Percentiles rank a stretch among this genome's conserved stretches.
These are phyloP conservation scores for Amniculicola lignicola DNA, from an alignment of 495 filamentous ascomycete genomes.

Conservation along the genomic window DNA sequence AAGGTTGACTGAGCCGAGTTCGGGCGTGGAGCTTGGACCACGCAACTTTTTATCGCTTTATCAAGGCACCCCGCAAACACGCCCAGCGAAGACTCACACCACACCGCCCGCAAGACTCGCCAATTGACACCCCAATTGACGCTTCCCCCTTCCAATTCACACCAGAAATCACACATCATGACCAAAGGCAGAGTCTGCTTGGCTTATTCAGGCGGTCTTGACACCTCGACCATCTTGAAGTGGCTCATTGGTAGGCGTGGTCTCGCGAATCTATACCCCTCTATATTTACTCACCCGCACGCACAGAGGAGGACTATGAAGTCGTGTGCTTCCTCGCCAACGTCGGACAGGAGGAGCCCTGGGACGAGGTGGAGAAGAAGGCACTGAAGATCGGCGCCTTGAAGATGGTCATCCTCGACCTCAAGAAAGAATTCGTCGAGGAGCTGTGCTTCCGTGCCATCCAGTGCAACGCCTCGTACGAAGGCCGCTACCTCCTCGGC, in stretches of 20 bases:
- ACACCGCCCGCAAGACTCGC: neutral
- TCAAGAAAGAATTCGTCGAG: slow-evolving; percentile 76
- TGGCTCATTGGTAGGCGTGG: slow-evolving; percentile 25
- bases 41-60: slow-evolving; percentile 15
- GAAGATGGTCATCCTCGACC: slow-evolving; percentile 60
- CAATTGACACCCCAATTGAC: too few relatives aligned
- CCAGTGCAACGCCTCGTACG: slow-evolving; percentile 84
- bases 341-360: slow-evolving; percentile 53
- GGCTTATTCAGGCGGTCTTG: slow-evolving; percentile 31
- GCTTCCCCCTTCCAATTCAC: too few relatives aligned
- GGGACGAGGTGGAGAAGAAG: slow-evolving; percentile 62
- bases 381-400: slow-evolving; percentile 67
- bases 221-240: slow-evolving; percentile 26
- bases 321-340: slow-evolving; percentile 60
- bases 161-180: slow-evolving; percentile 10
- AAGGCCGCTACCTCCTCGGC: slow-evolving; percentile 44
- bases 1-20: slow-evolving; percentile 14
- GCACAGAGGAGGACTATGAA: slow-evolving; percentile 60
- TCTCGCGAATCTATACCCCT: neutral
- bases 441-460: slow-evolving; percentile 85
- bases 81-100: too few relatives aligned
- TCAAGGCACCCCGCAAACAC: too few relatives aligned
- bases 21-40: slow-evolving; percentile 25
- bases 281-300: neutral
- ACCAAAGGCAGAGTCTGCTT: slow-evolving; percentile 32